These are phyloP conservation scores for Zalaria obscura DNA, from an alignment of 2,329 filamentous ascomycete genomes.

Conservation along the genomic window DNA sequence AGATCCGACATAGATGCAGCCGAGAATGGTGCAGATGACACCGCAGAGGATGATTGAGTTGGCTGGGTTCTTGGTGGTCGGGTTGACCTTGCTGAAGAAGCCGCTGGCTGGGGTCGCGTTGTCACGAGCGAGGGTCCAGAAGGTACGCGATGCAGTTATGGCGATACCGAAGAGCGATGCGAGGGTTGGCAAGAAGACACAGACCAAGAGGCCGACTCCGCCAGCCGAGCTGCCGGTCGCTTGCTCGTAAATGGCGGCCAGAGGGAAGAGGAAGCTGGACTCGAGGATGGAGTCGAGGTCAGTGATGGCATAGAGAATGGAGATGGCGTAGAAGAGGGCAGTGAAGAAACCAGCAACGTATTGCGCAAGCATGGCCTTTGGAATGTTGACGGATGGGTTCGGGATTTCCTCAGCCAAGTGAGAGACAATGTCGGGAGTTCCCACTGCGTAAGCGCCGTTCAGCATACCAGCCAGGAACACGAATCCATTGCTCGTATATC, in stretches of 20 bases:
- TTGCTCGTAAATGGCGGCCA: conserved; percentile 50
- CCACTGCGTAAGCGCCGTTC: conserved; percentile 53
- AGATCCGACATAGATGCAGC: conserved; percentile 51
- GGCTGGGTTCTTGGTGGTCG: conserved; percentile 35
- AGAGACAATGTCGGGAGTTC: conserved; percentile 47
- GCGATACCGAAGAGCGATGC: conserved; percentile 41
- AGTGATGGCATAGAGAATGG: conserved; percentile 40
- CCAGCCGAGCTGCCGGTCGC: conserved; percentile 26
- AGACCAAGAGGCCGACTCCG: conserved; percentile 29
- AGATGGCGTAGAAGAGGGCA: conserved; percentile 28
- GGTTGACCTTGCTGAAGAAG: conserved; percentile 34
- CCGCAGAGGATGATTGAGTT: conserved; percentile 40
- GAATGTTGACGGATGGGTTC: conserved; percentile 35
- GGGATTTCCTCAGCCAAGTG: conserved; percentile 54
- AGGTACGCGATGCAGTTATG: conserved; percentile 46
- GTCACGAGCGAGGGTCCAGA: conserved; percentile 46
- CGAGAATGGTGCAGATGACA: conserved; percentile 39
- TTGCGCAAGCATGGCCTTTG: conserved; percentile 38
- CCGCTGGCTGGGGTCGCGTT: conserved; percentile 39
- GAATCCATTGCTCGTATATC: conserved; percentile 36
- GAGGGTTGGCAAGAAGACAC: conserved; percentile 35
- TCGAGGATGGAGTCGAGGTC: conserved; percentile 41
- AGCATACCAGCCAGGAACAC: conserved; percentile 50
- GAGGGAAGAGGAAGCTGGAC: conserved; percentile 34
- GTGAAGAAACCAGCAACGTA: conserved; percentile 38